A percentile compares a stretch with the other conserved stretches of the same genome.
phyloP scores from a whole-genome alignment of 2,329 filamentous ascomycete species.

The Scorias spongiosa region DNA sequence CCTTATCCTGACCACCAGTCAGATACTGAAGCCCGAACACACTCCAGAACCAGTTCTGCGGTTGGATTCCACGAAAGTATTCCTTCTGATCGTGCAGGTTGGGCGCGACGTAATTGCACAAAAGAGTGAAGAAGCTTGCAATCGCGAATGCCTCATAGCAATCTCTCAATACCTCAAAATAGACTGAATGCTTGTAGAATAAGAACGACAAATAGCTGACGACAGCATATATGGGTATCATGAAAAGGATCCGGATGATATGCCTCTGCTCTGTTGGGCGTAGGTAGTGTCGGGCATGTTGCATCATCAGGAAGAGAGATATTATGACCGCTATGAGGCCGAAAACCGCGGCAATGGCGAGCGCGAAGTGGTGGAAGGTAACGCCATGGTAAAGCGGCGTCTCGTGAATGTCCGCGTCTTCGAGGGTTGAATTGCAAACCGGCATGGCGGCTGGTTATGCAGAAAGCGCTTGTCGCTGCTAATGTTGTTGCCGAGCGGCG shows the following conservation, averaged over 20 bases:
- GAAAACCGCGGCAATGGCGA: constrained; percentile 39
- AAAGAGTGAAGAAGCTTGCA: constrained; percentile 67
- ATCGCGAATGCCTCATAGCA: constrained; percentile 86
- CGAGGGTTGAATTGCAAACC: constrained; percentile 35
- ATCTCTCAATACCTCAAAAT: constrained; percentile 66
- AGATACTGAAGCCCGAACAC: constrained; percentile 55
- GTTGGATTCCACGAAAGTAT: constrained; percentile 56
- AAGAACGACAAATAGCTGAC: constrained; percentile 59
- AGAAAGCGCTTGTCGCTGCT: too few species aligned
- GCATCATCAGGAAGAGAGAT: constrained; percentile 39
- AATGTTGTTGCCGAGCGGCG: too few species aligned
- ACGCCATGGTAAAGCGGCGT: constrained; percentile 36
- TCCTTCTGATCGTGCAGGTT: constrained; percentile 67
- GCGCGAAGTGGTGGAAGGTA: constrained; percentile 42
- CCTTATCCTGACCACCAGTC: constrained; percentile 49
- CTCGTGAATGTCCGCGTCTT: constrained; percentile 33
- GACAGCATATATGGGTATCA: constrained; percentile 68
- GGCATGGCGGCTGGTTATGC: neutral
- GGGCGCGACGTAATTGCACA: constrained; percentile 68
- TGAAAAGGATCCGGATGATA: constrained; percentile 78
- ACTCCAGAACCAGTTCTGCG: constrained; percentile 62
- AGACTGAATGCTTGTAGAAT: constrained; percentile 64
- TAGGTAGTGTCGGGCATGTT: constrained; percentile 45
- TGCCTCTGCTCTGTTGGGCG: constrained; percentile 46
- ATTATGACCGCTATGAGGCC: constrained; percentile 35